These are phyloP conservation scores for Verticillium dahliae DNA, from an alignment of 2,329 filamentous ascomycete genomes.

Conservation along the genomic window DNA sequence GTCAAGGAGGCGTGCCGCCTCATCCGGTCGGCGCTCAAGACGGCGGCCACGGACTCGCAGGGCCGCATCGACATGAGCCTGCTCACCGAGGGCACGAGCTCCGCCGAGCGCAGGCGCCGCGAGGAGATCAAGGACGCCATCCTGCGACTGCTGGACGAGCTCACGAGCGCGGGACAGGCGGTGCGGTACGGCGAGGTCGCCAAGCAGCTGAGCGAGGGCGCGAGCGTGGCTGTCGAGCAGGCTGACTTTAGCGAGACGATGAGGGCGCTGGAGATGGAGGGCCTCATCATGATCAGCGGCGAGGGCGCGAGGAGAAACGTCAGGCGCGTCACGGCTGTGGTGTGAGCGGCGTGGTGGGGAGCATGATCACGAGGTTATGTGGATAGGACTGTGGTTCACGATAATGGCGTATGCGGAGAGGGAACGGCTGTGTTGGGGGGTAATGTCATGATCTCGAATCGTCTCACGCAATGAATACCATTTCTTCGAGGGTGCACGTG, in stretches of 20 bases:
- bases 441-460: not conserved
- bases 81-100: constrained; percentile 87
- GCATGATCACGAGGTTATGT: not conserved
- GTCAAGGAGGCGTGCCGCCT: constrained; percentile 87
- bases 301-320: constrained; percentile 81
- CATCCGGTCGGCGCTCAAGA: constrained; percentile 91
- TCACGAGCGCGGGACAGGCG: constrained; percentile 59
- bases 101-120: constrained; percentile 75
- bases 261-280: constrained; percentile 76
- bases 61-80: constrained; percentile 96
- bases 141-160: constrained; percentile 69
- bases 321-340: constrained; percentile 59
- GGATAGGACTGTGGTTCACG: not conserved
- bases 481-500: not conserved
- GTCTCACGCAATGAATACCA: not conserved
- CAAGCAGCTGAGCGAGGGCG: constrained; percentile 64
- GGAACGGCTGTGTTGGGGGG: not conserved
- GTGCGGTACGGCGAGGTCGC: constrained; percentile 76
- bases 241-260: constrained; percentile 80
- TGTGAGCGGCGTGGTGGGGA: constrained; percentile 13
- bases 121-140: constrained; percentile 80
- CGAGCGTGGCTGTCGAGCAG: constrained; percentile 65
- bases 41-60: constrained; percentile 88
- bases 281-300: constrained; percentile 69
- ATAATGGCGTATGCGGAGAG: not conserved